Base-by-base conservation (phyloP, 2,329 filamentous ascomycete species). In the Corinectria fuckeliana region DNA sequence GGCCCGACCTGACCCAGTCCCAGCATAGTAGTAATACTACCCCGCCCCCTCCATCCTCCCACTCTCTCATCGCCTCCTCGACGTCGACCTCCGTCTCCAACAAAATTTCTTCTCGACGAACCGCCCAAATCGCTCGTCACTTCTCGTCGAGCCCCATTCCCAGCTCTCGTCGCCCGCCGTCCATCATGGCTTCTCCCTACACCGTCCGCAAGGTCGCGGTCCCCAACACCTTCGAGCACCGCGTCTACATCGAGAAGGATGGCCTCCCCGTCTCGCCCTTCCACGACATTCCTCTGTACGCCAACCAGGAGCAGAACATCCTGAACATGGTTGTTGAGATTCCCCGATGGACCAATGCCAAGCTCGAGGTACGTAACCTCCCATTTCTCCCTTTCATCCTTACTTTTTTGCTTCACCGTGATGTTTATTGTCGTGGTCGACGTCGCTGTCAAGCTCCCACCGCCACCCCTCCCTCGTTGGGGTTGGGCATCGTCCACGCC, bases 301-400 rank as follows among this genome's bases (percentile, higher is more conserved):
- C 94, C 88, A 97, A 99, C 79, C 85, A 91, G 81, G 91, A 97
- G 84, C 88, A 97, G 86, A 96, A 90, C 72, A 83, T 98, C 78
- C 87, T 99, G 76, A 99, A 99, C 90, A 99, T 99, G 95, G 79
- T 99, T 67, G 95, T 99, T 73, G 95, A 99, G 90, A 97, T 99
- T 74, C 95, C 95, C 74, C 90, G 95, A 83, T 99, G 95, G 95
- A 97, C 94, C 84, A 99, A 99, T 82, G 95, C 91, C 75, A 99
- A 99, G 89, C 91, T 96, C 81, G 95, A 99, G 91, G 94, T 97
- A 79, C 70, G 90, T 48, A 32, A 26, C 25, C 13, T 39, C 23
- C 11, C 23, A 5, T 7, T 21, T n/a, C n/a, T 10, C 23, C 11
- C 26, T 23, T 23, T 51, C 21, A n/a, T n/a, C 14, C n/a, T 26